Conservation (phyloP, 2,329 filamentous ascomycete species). For the Falciphora oryzae region DNA sequence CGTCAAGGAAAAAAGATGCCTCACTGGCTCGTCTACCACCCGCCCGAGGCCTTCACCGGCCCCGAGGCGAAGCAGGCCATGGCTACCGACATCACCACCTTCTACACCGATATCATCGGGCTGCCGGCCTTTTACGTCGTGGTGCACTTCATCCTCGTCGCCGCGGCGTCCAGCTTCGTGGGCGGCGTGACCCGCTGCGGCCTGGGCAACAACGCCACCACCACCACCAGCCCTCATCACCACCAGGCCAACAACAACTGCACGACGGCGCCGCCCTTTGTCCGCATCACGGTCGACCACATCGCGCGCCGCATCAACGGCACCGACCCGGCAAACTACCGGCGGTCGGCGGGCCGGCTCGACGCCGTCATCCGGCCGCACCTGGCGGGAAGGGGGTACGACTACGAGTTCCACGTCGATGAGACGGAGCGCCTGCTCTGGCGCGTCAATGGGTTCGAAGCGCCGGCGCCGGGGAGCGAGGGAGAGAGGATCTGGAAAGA, state of each 20-base stretch:
- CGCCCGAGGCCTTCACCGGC: conserved; percentile 26
- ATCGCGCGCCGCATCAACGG: conserved; percentile 11
- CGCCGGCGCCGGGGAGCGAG: conserved; percentile 2
- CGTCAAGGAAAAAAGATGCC: conserved; percentile 26
- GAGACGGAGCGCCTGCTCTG: conserved; percentile 38
- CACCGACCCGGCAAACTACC: conserved; percentile 6
- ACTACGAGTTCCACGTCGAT: conserved; percentile 36
- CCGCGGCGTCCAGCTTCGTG: conserved; percentile 6
- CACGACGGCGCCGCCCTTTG: conserved; percentile 11
- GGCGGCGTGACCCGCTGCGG: not conserved
- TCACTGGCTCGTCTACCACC: conserved; percentile 37
- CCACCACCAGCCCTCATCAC: not conserved
- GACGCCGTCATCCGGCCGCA: conserved; percentile 32
- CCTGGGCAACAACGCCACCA: not conserved
- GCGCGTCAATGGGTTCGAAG: conserved; percentile 30
- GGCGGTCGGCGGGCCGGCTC: conserved; percentile 15
- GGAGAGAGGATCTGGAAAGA: conserved; percentile 5
- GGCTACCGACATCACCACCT: conserved; percentile 27
- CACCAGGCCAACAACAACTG: too few relatives aligned
- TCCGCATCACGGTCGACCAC: conserved; percentile 14
- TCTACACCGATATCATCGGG: conserved; percentile 18
- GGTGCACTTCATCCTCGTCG: conserved; percentile 30
- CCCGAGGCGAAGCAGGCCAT: conserved; percentile 24
- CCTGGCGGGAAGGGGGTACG: conserved; percentile 33
- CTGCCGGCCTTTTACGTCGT: conserved; percentile 40